These are phyloP conservation scores for Afroboletus lepidellus DNA, from an alignment of 1,284 basidiomycete species.

Conservation along the genomic window DNA sequence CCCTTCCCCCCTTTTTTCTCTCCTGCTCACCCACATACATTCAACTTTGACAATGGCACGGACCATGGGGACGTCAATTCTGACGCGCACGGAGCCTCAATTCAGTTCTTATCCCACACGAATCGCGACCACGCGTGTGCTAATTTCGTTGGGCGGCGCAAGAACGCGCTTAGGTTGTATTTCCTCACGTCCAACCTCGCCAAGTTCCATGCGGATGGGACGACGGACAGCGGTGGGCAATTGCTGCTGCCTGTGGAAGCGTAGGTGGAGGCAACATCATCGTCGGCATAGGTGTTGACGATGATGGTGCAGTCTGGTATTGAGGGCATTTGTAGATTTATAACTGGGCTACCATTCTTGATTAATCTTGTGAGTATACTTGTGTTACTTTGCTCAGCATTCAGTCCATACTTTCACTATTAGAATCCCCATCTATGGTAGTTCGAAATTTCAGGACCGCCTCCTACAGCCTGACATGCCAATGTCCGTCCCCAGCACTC, in stretches of 20 bases:
- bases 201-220: constrained; percentile 20
- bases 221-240: constrained; percentile 21
- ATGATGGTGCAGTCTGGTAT: neutral
- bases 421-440: too few species aligned
- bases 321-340: too few species aligned
- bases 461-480: too few species aligned
- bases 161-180: constrained; percentile 28
- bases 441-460: too few species aligned
- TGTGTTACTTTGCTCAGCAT: too few species aligned
- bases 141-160: constrained; percentile 30
- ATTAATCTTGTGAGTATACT: too few species aligned
- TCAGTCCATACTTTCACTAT: too few species aligned
- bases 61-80: constrained; percentile 12
- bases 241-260: constrained; percentile 13
- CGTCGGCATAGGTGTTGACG: too few species aligned
- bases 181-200: constrained; percentile 29
- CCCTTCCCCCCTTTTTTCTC: neutral
- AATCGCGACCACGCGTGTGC: constrained; percentile 34
- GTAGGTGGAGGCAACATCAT: too few species aligned
- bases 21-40: neutral
- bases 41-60: constrained; percentile 21
- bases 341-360: too few species aligned
- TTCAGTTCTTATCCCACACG: constrained; percentile 41
- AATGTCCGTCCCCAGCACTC: too few species aligned
- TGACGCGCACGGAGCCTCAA: constrained; percentile 33